Percentiles rank a stretch among this genome's conserved stretches.
Evolutionary conservation across 495 filamentous ascomycete species (phyloP).

Genomic region (Lophiotrema nucula): DNA sequence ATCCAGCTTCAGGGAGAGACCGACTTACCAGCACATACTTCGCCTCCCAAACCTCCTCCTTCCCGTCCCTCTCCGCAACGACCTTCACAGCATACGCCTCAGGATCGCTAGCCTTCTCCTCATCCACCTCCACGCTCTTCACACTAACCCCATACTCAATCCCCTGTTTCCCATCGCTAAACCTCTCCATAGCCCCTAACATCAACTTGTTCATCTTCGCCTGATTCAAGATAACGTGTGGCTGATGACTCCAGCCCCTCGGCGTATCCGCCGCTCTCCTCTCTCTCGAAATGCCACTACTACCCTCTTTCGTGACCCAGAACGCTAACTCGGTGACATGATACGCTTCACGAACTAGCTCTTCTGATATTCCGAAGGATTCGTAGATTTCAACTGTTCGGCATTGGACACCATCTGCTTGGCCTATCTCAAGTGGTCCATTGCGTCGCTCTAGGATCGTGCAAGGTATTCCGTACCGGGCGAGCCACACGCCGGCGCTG

Average conservation of each 20-base stretch:
- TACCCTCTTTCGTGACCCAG: slow-evolving; percentile 38
- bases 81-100: slow-evolving; percentile 56
- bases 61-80: slow-evolving; percentile 52
- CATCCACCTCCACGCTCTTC: slow-evolving; percentile 53
- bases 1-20: neutral
- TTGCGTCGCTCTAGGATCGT: slow-evolving; percentile 62
- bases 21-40: slow-evolving; percentile 66
- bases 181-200: slow-evolving; percentile 50
- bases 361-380: slow-evolving; percentile 69
- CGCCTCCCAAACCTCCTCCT: slow-evolving; percentile 54
- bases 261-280: slow-evolving; percentile 60
- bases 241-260: slow-evolving; percentile 63
- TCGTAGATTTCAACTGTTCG: slow-evolving; percentile 81
- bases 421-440: slow-evolving; percentile 64
- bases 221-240: slow-evolving; percentile 77
- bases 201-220: slow-evolving; percentile 67
- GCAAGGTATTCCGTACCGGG: slow-evolving; percentile 58
- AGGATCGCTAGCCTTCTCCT: slow-evolving; percentile 40
- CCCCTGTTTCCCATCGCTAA: slow-evolving; percentile 32
- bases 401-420: slow-evolving; percentile 79
- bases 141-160: slow-evolving; percentile 66
- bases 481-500: slow-evolving; percentile 65
- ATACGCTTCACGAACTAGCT: slow-evolving; percentile 68
- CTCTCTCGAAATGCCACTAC: slow-evolving; percentile 52
- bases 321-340: slow-evolving; percentile 62